Evolutionary conservation across 371 early-diverging fungal species (phyloP), one percentile per base, ranked within the genome.

Genomic region (Dichotomocladium elegans): DNA sequence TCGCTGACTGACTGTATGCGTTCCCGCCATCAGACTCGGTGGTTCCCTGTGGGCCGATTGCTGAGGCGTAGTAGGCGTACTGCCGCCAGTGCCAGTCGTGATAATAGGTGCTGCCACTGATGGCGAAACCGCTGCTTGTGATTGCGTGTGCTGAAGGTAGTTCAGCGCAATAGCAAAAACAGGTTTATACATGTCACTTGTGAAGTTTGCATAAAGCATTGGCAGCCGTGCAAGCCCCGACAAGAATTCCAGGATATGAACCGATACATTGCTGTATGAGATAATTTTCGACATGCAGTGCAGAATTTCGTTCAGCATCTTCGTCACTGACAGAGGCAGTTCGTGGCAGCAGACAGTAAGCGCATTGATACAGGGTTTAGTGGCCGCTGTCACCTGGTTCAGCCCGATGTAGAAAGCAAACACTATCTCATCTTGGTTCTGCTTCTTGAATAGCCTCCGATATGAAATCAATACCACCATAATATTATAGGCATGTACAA

Each of bases 161-260:
- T 92, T 90, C 26, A 95, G 66, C 0, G 95, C 92, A 53, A 96
- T 93, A 3, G 89, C 92, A 78, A 96, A 94, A n/a, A 98, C 85
- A 24, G 86, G 78, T 54, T 86, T 88, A 57, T 89, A 92, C 64
- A 95, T 94, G 25, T 70, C 75, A 17, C 89, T 89, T 0, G 85
- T 88, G 41, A 95, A 88, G 67, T 94, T 93, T 25, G 84, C 81
- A 58, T 89, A 89, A 1, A 98, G 58, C 25, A 77, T 68, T 4
- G 92, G 93, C n/a, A 91, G 64, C 12, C 91, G 79, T 7, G 93
- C 92, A 7, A 98, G 69, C 0, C 86, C 81, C 14, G 91, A 88
- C 17, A 96, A 72, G 63, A 96, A 96, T 68, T 95, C 95, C 25
- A 98, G 70, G 51, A 93, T 89, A 57, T 89, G 90, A 6, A 91